These are phyloP conservation scores for Cryptococcus depauperatus DNA, from an alignment of 1,284 basidiomycete genomes.

Conservation along the genomic window DNA sequence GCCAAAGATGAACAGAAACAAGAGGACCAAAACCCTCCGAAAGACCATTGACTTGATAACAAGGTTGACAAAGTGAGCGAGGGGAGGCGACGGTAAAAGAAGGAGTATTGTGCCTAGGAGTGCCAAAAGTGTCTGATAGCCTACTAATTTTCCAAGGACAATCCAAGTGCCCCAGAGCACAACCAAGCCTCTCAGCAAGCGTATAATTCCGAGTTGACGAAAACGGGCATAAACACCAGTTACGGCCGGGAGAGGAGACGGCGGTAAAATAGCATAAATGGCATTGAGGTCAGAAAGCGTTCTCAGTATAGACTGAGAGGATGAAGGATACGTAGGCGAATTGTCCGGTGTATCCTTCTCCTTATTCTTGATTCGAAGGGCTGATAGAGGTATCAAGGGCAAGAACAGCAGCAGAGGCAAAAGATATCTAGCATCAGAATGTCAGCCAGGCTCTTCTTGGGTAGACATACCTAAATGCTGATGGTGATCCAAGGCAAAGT, in stretches of 20 bases:
- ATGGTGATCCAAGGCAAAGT: slow-evolving; percentile 57
- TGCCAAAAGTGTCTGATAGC: slow-evolving; percentile 29
- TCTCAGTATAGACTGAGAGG: slow-evolving; percentile 54
- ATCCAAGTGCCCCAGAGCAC: slow-evolving; percentile 43
- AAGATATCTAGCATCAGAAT: slow-evolving; percentile 36
- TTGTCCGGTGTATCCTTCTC: slow-evolving; percentile 30
- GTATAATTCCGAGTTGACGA: slow-evolving; percentile 25
- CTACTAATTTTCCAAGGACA: slow-evolving; percentile 23
- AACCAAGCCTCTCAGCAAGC: slow-evolving; percentile 32
- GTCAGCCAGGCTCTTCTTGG: not conserved
- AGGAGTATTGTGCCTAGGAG: slow-evolving; percentile 37
- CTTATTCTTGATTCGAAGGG: slow-evolving; percentile 48
- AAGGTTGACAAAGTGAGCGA: slow-evolving; percentile 32
- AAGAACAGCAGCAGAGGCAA: slow-evolving; percentile 37
- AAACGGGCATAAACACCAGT: slow-evolving; percentile 28
- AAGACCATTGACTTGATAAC: slow-evolving; percentile 36
- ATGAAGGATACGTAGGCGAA: slow-evolving; percentile 46
- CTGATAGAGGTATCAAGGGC: slow-evolving; percentile 27
- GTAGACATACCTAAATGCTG: slow-evolving; percentile 53
- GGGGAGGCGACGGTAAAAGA: slow-evolving; percentile 39
- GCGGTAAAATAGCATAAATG: slow-evolving; percentile 39
- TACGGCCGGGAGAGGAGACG: slow-evolving; percentile 25
- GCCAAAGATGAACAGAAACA: slow-evolving; percentile 41
- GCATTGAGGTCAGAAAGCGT: slow-evolving; percentile 43
- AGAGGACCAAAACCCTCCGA: slow-evolving; percentile 28